These are phyloP conservation scores for Thraustotheca clavata DNA, from an alignment of 352 stramenopile genomes.

Conservation along the genomic window DNA sequence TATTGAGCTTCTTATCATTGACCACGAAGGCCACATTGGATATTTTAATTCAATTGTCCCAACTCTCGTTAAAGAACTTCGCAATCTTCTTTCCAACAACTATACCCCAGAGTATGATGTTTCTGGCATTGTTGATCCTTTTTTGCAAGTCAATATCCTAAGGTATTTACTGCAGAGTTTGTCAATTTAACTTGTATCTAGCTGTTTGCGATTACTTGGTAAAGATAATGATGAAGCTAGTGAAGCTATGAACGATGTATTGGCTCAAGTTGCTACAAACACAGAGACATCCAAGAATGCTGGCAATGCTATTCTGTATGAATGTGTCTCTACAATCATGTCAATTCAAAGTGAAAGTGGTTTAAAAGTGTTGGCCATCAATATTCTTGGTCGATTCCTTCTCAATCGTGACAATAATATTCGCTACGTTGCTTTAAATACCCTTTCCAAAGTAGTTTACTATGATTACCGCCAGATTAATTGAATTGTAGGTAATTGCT, in stretches of 20 bases:
- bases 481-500: conserved; percentile 35
- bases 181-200: conserved; percentile 35
- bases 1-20: conserved; percentile 84
- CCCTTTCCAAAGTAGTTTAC: conserved; percentile 84
- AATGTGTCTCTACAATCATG: conserved; percentile 99
- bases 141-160: conserved; percentile 89
- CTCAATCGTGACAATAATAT: conserved; percentile 99
- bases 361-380: conserved; percentile 96
- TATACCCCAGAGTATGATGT: conserved; percentile 99
- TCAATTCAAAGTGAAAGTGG: conserved; percentile 95
- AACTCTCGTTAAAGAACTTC: conserved; percentile 76
- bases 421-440: conserved; percentile 99
- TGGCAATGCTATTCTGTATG: conserved; percentile 99
- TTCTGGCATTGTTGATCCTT: conserved; percentile 97
- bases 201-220: conserved; percentile 92
- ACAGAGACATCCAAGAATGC: conserved; percentile 99
- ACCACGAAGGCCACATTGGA: conserved; percentile 59
- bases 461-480: neutral
- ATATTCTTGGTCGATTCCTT: conserved; percentile 98
- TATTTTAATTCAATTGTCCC: conserved; percentile 69
- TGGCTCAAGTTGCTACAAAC: conserved; percentile 99
- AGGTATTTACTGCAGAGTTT: conserved; percentile 17
- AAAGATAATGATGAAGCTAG: conserved; percentile 91
- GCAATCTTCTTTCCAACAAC: conserved; percentile 95
- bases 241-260: conserved; percentile 94